A percentile compares a stretch with the other conserved stretches of the same genome.
These are phyloP conservation scores for Mentha longifolia DNA, from an alignment of 257 asterid species.

Conservation along the genomic window DNA sequence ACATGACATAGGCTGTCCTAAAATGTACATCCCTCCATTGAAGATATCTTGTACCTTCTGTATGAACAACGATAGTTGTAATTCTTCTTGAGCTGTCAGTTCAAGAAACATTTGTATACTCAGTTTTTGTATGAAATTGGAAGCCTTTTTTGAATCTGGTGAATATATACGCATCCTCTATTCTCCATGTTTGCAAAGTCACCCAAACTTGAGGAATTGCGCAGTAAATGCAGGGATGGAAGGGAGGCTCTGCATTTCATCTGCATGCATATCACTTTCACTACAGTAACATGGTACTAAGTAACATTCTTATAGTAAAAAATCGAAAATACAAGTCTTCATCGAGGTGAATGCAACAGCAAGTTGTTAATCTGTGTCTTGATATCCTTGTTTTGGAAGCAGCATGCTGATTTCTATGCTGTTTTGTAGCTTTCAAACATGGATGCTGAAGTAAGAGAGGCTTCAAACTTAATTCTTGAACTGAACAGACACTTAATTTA, in stretches of 20 bases:
- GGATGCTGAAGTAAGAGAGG: not conserved
- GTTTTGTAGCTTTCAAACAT: not conserved
- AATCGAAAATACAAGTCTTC: not conserved
- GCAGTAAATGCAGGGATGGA: not conserved
- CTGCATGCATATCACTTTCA: not conserved
- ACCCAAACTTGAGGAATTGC: not conserved
- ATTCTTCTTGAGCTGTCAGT: conserved; percentile 43
- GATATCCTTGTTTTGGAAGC: not conserved
- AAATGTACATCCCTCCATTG: conserved; percentile 37
- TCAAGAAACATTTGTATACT: conserved; percentile 24
- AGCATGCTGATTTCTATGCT: not conserved
- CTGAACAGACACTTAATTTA: no score
- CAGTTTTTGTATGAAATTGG: conserved; percentile 20
- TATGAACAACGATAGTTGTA: not conserved
- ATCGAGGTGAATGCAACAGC: not conserved
- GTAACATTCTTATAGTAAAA: not conserved
- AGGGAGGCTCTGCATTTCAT: not conserved
- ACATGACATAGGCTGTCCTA: conserved; percentile 45
- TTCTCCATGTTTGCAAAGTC: not conserved
- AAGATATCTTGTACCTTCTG: conserved; percentile 11
- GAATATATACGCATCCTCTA: not conserved
- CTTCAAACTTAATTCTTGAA: no score
- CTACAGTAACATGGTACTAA: not conserved
- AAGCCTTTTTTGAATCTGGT: not conserved
- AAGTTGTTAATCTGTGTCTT: not conserved